Conservation (phyloP, 352 stramenopile genomes). For the Phytopythium litorale region DNA sequence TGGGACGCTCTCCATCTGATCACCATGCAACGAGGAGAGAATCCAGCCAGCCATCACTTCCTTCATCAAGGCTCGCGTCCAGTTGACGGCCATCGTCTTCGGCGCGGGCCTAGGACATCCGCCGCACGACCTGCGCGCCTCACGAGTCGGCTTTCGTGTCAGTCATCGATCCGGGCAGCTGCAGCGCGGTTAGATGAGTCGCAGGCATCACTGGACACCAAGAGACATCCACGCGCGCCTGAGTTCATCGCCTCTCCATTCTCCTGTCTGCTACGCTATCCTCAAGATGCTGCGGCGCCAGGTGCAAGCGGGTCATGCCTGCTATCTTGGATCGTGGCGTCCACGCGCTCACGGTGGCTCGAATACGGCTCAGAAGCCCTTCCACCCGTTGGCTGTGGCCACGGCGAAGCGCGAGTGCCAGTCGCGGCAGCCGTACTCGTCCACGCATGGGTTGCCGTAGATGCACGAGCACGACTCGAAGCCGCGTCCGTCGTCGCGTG, state of each 20-base stretch:
- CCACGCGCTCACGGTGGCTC: background rate
- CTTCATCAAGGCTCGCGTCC: too few relatives aligned
- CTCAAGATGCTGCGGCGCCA: background rate
- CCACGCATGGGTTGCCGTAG: constrained; percentile 88
- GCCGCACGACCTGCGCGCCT: background rate
- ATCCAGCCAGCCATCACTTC: background rate
- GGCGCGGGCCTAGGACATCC: background rate
- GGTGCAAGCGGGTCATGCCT: background rate
- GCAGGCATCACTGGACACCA: background rate
- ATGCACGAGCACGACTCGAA: constrained; percentile 88
- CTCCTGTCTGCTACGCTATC: background rate
- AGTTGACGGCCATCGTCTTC: too few relatives aligned
- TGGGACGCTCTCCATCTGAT: background rate
- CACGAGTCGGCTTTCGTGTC: background rate
- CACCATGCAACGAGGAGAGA: background rate
- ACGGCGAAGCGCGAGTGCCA: constrained; percentile 83
- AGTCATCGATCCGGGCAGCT: too few relatives aligned
- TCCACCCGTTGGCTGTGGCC: constrained; percentile 88
- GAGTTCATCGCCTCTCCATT: background rate
- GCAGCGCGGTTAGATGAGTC: background rate
- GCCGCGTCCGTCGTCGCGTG: constrained; percentile 54
- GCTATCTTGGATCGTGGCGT: background rate
- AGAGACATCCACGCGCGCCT: too few relatives aligned
- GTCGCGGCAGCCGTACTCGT: constrained; percentile 89
- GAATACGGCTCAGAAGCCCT: constrained; percentile 59